Evolutionary conservation across 148 eudicot genomes (phyloP).

Genomic region (Nyssa sinensis): DNA sequence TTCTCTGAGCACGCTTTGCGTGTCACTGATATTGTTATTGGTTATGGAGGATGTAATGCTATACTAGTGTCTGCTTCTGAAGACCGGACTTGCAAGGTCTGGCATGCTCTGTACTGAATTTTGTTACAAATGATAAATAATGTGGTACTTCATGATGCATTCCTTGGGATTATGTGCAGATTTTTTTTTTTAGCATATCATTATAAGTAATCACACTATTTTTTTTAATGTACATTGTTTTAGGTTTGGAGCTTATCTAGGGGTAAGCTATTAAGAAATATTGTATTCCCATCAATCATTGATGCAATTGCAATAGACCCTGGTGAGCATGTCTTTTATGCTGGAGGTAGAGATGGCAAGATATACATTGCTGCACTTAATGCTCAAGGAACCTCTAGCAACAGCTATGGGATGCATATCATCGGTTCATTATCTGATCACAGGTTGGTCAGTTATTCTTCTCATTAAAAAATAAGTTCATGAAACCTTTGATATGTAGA

Average conservation of each 20-base stretch:
- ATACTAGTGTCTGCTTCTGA: conserved; percentile 82
- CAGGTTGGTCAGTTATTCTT: conserved; percentile 40
- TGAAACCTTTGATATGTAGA: background rate
- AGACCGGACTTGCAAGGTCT: conserved; percentile 89
- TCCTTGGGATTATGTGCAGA: background rate
- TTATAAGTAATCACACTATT: background rate
- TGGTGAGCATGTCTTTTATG: conserved; percentile 89
- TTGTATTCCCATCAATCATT: conserved; percentile 66
- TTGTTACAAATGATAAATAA: background rate
- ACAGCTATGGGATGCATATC: conserved; percentile 65
- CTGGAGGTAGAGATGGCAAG: conserved; percentile 94
- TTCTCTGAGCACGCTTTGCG: conserved; percentile 69
- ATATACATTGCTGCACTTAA: conserved; percentile 76
- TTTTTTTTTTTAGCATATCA: background rate
- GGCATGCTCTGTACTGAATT: background rate
- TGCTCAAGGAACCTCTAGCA: conserved; percentile 45
- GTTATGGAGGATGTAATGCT: conserved; percentile 86
- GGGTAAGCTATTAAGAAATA: conserved; percentile 65
- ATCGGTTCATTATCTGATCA: conserved; percentile 76
- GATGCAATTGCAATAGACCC: conserved; percentile 86
- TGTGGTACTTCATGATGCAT: background rate
- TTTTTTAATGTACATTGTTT: background rate
- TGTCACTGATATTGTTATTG: conserved; percentile 70
- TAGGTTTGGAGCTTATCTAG: conserved; percentile 83
- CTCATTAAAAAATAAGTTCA: background rate